These are phyloP conservation scores for Mycena citricolor DNA, from an alignment of 1,284 basidiomycete species.

Conservation along the genomic window DNA sequence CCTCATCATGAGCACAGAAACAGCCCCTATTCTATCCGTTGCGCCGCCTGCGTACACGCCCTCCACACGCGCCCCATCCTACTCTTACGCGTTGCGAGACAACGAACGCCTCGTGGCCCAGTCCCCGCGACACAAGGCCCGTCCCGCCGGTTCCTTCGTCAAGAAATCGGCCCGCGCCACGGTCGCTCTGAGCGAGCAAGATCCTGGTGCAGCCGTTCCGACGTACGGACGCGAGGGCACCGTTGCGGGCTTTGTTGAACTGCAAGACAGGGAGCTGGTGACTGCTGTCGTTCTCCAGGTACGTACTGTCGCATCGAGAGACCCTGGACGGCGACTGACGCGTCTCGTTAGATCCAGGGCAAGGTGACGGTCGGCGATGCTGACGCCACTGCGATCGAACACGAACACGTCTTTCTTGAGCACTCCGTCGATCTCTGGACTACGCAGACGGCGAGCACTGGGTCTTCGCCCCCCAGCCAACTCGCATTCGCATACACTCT, in stretches of 20 bases:
- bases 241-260: constrained; percentile 7
- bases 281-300: constrained; percentile 3
- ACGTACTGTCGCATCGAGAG: not conserved
- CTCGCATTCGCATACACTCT: constrained; percentile 7
- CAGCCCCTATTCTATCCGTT: too few relatives aligned
- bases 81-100: constrained; percentile 1
- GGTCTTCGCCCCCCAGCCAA: not conserved
- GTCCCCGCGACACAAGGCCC: not conserved
- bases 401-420: constrained; percentile 3
- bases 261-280: constrained; percentile 10
- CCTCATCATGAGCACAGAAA: too few relatives aligned
- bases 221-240: constrained; percentile 3
- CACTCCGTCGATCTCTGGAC: constrained; percentile 2
- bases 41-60: constrained; percentile 16
- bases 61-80: constrained; percentile 1
- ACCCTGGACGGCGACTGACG: too few relatives aligned
- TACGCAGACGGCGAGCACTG: not conserved
- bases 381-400: not conserved
- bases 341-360: constrained; percentile 5
- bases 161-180: constrained; percentile 11
- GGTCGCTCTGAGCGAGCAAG: constrained; percentile 10
- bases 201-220: constrained; percentile 4
- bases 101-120: constrained; percentile 7
- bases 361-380: not conserved
- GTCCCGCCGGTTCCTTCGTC: too few relatives aligned